Evolutionary conservation across 345 rosid species (phyloP), one percentile per base, ranked within the genome.

Genomic region (Pseudoturritis turrita): DNA sequence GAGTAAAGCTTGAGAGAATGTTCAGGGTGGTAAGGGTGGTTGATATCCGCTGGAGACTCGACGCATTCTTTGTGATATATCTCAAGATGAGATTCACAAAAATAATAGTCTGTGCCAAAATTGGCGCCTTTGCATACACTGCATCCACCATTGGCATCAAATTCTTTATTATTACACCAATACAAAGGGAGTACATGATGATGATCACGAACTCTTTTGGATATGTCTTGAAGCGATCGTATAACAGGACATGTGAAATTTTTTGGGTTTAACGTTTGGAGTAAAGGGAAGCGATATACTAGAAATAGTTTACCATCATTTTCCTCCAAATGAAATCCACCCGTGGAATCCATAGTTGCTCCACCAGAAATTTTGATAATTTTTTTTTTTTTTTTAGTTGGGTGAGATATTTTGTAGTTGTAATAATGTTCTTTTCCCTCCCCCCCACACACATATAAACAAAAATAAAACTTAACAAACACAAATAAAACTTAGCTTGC

Each of bases 151-250:
- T 4, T 4, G 3, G 0, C 33, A 23, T n/a, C n/a, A n/a, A 53
- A 40, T 41, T 52, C 28, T 66, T 25, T 52, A 40, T 67, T 66
- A 60, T 39, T 39, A 18, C 61, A 40, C 52, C 19, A 26, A 53
- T 6, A 52, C 5, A 66, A 18, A 40, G 52, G 40, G 1, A 39
- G 2, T 10, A 67, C 19, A 4, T 1, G 1, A 36, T 65, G 25
- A 66, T 7, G 0, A 1, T 51, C 13, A 5, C 11, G 3, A 33
- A 33, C 8, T 10, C 1, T 4, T 2, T 10, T 17, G 41, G 4
- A 3, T 8, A 3, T 3, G 0, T 7, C 3, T 7, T 41, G 0
- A 0, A 0, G 0, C 4, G 5, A 6, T 65, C 35, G 21, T 21
- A 0, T 2, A 4, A 0, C 0, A 23, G 49, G 70, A 1, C 70